Percentiles rank a stretch among this genome's conserved stretches.
phyloP scores from a whole-genome alignment of 441 rosid species.

The Erodium moschatum region DNA sequence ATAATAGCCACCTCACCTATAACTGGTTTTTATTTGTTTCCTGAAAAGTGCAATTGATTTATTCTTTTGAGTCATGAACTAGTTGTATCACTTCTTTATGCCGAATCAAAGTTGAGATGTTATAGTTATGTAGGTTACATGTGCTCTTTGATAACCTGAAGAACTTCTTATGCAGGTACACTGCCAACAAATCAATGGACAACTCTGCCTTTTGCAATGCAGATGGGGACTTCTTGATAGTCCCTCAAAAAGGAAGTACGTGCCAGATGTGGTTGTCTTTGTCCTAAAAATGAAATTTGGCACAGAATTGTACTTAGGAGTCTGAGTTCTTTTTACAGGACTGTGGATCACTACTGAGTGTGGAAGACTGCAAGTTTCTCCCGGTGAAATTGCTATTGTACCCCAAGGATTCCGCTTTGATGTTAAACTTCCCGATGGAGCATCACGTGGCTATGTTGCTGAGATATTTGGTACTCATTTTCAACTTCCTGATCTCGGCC shows the following conservation, averaged over 20 bases:
- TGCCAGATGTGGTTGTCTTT: constrained; percentile 3
- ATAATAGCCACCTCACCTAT: too few relatives aligned
- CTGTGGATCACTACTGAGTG: constrained; percentile 89
- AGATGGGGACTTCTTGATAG: constrained; percentile 90
- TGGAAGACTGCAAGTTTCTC: constrained; percentile 73
- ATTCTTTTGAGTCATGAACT: neutral
- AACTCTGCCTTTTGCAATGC: constrained; percentile 81
- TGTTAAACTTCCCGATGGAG: constrained; percentile 68
- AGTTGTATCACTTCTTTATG: neutral
- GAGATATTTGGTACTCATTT: constrained; percentile 88
- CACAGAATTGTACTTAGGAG: neutral
- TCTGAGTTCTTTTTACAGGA: constrained; percentile 38
- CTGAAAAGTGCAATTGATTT: neutral
- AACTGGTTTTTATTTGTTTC: too few relatives aligned
- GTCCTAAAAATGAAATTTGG: neutral
- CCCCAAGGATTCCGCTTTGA: constrained; percentile 88
- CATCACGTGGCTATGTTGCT: constrained; percentile 81
- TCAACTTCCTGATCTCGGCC: constrained; percentile 98
- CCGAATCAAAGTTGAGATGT: neutral
- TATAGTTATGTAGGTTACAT: neutral
- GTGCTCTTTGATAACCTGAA: neutral
- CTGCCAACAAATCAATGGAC: constrained; percentile 82
- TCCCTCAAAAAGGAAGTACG: constrained; percentile 92
- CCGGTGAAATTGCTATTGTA: constrained; percentile 76
- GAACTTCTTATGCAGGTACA: constrained; percentile 38